These are phyloP conservation scores for Candolleomyces aberdarensis DNA, from an alignment of 768 basidiomycete genomes.

Conservation along the genomic window DNA sequence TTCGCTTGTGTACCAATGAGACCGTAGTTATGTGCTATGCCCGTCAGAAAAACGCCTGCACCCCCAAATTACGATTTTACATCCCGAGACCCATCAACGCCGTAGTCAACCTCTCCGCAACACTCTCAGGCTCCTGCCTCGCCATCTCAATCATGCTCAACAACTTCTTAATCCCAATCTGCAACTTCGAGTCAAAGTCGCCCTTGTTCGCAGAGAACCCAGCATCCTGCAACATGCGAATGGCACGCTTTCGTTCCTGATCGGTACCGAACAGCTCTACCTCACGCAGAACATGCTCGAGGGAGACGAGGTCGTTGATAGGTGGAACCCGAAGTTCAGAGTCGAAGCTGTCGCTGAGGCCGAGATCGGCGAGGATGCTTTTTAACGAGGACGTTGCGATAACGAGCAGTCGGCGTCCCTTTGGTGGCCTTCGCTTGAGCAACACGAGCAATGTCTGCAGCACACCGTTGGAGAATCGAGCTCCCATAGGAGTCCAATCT, in stretches of 20 bases:
- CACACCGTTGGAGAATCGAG: conserved; percentile 93
- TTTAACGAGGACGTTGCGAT: conserved; percentile 91
- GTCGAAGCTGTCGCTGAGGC: conserved; percentile 87
- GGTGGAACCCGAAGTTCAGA: conserved; percentile 83
- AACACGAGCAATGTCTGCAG: conserved; percentile 89
- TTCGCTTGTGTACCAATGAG: no score
- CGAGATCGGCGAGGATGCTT: conserved; percentile 82
- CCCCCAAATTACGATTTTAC: conserved; percentile 9
- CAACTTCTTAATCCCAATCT: conserved; percentile 93
- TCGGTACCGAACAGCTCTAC: conserved; percentile 69
- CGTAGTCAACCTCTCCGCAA: conserved; percentile 64
- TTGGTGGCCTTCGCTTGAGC: conserved; percentile 86
- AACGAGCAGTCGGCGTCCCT: conserved; percentile 87
- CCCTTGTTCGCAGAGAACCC: conserved; percentile 58
- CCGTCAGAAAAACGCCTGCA: not conserved
- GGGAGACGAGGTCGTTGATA: conserved; percentile 61
- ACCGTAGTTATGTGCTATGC: not conserved
- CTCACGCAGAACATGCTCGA: conserved; percentile 78
- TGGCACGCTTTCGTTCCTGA: conserved; percentile 53
- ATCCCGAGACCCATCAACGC: conserved; percentile 57
- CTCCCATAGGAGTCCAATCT: conserved; percentile 98
- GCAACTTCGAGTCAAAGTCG: conserved; percentile 46
- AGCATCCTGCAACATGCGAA: conserved; percentile 68
- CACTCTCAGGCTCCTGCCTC: conserved; percentile 87
- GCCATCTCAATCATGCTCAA: conserved; percentile 94